Evolutionary conservation across 495 filamentous ascomycete species (phyloP), one percentile per base, ranked within the genome.

Genomic region (Chaetomium cochliodes): DNA sequence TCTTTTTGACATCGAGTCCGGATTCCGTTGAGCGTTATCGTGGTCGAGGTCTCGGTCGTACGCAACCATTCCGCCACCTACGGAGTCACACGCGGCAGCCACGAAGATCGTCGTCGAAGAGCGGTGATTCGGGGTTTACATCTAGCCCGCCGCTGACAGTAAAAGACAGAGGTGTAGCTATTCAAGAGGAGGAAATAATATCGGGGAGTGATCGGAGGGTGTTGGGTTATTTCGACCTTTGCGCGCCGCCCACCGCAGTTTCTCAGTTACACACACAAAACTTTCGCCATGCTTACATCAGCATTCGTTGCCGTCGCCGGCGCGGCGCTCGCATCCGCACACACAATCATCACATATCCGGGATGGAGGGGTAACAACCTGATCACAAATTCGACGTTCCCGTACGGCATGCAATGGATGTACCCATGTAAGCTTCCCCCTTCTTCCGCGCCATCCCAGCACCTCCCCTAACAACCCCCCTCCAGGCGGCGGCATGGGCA

Each of bases 331-430:
- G 86, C 82, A 37, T 79, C 86, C 22, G 90, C 94, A 51, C 94
- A 99, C 75, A 94, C 86, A 16, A 81, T 97, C 72, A 90, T 98
- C 77, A 88, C 88, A 65, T 99, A 98, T 72, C 96, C 96, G 1
- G 91, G 90, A 69, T 96, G 91, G 87, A 84, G 94, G 86, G 94
- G 92, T 68, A 89, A 99, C 79, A 98, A 96, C 74, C 84, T 98
- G 47, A 82, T 88, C 69, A 89, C 88, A 52, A 96, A 91, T 75
- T 85, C 85, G 6, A 84, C 85, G 7, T 96, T 85, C 72, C 93
- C 92, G 4, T 96, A 91, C 70, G 94, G 96, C 78, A 93, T 96
- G 91, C 90, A 97, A 79, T 98, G 94, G 93, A 87, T 89, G 76
- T 99, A 97, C 82, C 94, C 96, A 77, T 99, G 94, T 98, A 80